These are phyloP conservation scores for Phytophthora crassamura DNA, from an alignment of 352 stramenopile genomes.

Conservation along the genomic window DNA sequence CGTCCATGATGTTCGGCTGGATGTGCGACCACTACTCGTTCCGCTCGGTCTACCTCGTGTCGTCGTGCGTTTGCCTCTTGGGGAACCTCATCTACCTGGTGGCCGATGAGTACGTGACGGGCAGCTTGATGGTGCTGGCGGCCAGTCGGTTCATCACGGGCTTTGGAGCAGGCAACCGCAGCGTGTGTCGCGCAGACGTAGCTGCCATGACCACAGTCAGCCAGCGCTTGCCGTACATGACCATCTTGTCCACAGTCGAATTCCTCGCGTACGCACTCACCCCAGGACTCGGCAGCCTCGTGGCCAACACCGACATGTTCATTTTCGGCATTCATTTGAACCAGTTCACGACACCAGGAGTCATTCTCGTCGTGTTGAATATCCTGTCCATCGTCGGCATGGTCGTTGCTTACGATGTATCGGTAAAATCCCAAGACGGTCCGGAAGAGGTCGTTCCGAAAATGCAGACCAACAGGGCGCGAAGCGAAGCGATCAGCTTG, in stretches of 20 bases:
- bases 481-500: conserved; percentile 37
- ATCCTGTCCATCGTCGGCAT: conserved; percentile 64
- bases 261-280: conserved; percentile 80
- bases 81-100: conserved; percentile 74
- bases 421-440: conserved; percentile 54
- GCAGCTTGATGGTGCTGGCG: conserved; percentile 57
- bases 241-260: conserved; percentile 77
- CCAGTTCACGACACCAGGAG: conserved; percentile 64
- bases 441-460: conserved; percentile 39
- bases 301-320: conserved; percentile 57
- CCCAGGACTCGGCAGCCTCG: conserved; percentile 62
- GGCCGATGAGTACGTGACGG: conserved; percentile 55
- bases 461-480: conserved; percentile 37
- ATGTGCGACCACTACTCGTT: conserved; percentile 83
- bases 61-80: conserved; percentile 59
- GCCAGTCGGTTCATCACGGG: conserved; percentile 74
- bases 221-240: conserved; percentile 72
- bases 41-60: conserved; percentile 73
- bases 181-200: conserved; percentile 77
- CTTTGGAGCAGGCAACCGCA: conserved; percentile 77
- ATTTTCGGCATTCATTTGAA: conserved; percentile 70
- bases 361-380: conserved; percentile 67
- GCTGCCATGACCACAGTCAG: conserved; percentile 66
- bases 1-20: conserved; percentile 76
- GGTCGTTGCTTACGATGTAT: conserved; percentile 57